These are phyloP conservation scores for Aureobasidium uvarum DNA, from an alignment of 2,329 filamentous ascomycete species.

Conservation along the genomic window DNA sequence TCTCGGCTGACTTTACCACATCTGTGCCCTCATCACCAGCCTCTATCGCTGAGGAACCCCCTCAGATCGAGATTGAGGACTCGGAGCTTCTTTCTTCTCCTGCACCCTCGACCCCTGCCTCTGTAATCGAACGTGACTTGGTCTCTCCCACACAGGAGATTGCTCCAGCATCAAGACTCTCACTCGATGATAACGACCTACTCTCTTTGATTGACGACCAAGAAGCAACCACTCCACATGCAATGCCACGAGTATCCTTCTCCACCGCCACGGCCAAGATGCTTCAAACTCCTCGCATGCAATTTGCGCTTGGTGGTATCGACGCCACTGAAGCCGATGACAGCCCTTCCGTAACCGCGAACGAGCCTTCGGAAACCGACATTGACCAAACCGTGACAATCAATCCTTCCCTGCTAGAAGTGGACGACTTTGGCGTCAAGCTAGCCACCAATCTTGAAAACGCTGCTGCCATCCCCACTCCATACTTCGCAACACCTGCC, in stretches of 20 bases:
- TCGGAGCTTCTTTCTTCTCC: constrained; percentile 25
- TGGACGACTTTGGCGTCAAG: constrained; percentile 20
- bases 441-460: constrained; percentile 10
- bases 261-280: constrained; percentile 15
- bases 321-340: background rate
- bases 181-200: constrained; percentile 10
- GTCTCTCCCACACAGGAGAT: constrained; percentile 4
- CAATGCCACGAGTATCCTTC: constrained; percentile 13
- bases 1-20: constrained; percentile 20
- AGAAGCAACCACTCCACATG: background rate
- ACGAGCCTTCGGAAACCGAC: background rate
- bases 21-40: constrained; percentile 17
- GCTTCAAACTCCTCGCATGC: constrained; percentile 29
- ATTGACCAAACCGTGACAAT: constrained; percentile 7
- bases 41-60: background rate
- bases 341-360: background rate
- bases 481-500: constrained; percentile 13
- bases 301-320: constrained; percentile 21
- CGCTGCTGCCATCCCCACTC: constrained; percentile 20
- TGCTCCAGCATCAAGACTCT: constrained; percentile 2
- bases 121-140: constrained; percentile 11
- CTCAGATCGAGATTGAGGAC: background rate
- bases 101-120: constrained; percentile 16
- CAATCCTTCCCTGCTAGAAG: constrained; percentile 21
- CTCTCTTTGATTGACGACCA: constrained; percentile 14